Conservation (phyloP, 78 protist species). For the Paulinella micropora region DNA sequence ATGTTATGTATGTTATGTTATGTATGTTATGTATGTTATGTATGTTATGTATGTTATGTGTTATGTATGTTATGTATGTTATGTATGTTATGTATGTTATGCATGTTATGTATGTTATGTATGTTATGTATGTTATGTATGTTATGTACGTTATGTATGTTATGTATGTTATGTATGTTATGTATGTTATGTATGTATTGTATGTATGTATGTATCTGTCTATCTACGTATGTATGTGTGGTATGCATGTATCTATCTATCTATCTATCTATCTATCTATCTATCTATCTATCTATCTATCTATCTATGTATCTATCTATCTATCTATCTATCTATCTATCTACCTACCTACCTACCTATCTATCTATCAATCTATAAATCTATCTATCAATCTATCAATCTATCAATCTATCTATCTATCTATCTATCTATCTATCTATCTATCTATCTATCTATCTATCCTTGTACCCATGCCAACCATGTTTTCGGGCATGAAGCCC, state of each 20-base stretch:
- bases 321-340: too few species aligned
- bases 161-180: not conserved
- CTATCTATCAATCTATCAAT: too few species aligned
- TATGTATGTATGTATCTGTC: not conserved
- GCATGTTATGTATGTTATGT: not conserved
- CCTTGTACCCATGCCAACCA: too few species aligned
- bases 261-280: not conserved
- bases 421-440: too few species aligned
- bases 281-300: not conserved
- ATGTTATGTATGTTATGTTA: not conserved
- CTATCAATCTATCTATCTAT: too few species aligned
- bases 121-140: not conserved
- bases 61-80: not conserved
- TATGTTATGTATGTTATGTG: not conserved
- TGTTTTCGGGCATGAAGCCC: too few species aligned
- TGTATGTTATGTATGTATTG: not conserved
- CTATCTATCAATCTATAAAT: too few species aligned
- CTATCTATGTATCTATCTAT: too few species aligned
- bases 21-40: not conserved
- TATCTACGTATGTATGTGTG: not conserved
- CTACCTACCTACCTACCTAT: too few species aligned
- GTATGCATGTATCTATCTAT: not conserved
- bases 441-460: too few species aligned
- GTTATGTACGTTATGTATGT: not conserved
- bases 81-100: not conserved